These are phyloP conservation scores for Aspergillus wentii DNA, from an alignment of 495 filamentous ascomycete species.

Conservation along the genomic window DNA sequence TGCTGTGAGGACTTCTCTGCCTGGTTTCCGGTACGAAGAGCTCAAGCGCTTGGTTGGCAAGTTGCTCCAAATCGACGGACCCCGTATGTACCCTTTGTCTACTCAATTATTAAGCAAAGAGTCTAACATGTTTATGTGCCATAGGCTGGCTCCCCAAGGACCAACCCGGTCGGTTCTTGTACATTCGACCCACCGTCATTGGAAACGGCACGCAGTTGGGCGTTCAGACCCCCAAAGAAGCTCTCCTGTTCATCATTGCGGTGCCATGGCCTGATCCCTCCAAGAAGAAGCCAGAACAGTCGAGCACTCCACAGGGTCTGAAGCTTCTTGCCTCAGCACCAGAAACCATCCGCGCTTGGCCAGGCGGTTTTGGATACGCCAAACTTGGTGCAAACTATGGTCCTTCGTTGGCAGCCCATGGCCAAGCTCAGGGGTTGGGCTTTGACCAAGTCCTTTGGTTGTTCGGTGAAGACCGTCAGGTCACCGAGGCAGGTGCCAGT, in stretches of 20 bases:
- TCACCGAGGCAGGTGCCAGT: constrained; percentile 87
- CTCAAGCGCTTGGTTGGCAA: constrained; percentile 71
- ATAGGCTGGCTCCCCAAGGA: constrained; percentile 73
- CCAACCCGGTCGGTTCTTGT: constrained; percentile 59
- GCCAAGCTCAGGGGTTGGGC: constrained; percentile 62
- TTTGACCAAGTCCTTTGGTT: constrained; percentile 93
- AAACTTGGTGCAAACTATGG: constrained; percentile 95
- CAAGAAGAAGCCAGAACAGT: constrained; percentile 24
- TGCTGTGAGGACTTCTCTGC: constrained; percentile 69
- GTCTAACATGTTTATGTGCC: constrained; percentile 7
- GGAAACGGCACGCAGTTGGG: constrained; percentile 74
- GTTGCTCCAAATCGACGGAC: constrained; percentile 49
- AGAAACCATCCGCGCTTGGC: constrained; percentile 84
- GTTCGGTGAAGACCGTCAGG: constrained; percentile 65
- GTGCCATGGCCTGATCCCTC: constrained; percentile 63
- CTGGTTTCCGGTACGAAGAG: constrained; percentile 65
- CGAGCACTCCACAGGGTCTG: constrained; percentile 47
- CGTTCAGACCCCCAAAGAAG: constrained; percentile 75
- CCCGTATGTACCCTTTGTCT: constrained; percentile 23
- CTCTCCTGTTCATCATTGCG: constrained; percentile 77
- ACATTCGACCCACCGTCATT: constrained; percentile 82
- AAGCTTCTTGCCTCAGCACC: constrained; percentile 72
- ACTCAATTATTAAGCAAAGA: neutral
- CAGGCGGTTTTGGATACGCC: constrained; percentile 83
- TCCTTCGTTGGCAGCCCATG: constrained; percentile 69